A percentile compares a stretch with the other conserved stretches of the same genome.
These are phyloP conservation scores for Antarctomyces pellizariae DNA, from an alignment of 495 filamentous ascomycete genomes.

Conservation along the genomic window DNA sequence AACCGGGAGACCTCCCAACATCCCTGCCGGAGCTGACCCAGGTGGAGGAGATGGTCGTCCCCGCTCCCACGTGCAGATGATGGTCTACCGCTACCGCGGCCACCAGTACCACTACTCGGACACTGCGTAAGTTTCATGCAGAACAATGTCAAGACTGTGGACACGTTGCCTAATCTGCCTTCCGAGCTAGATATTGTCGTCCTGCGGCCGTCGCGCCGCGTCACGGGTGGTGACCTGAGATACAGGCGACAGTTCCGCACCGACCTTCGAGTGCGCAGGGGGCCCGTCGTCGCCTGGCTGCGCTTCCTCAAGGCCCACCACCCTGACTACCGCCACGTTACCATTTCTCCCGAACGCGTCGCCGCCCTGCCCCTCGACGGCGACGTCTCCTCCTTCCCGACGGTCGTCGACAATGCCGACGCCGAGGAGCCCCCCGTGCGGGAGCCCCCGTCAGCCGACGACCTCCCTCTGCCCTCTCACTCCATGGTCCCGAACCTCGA, in stretches of 20 bases:
- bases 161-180: too few species aligned
- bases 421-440: background rate
- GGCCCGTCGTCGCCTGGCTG: too few species aligned
- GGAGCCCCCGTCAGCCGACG: too few species aligned
- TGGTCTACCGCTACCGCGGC: too few species aligned
- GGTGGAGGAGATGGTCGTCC: too few species aligned
- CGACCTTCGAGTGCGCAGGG: slow-evolving; percentile 2
- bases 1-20: too few species aligned
- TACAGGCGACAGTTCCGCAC: slow-evolving; percentile 3
- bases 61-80: too few species aligned
- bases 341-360: slow-evolving; percentile 1
- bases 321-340: slow-evolving; percentile 2
- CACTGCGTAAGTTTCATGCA: slow-evolving; percentile 2
- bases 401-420: slow-evolving; percentile 1
- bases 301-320: slow-evolving; percentile 2
- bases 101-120: slow-evolving; percentile 1
- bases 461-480: background rate
- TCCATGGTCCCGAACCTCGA: slow-evolving; percentile 1
- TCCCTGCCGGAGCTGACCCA: too few species aligned
- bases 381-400: slow-evolving; percentile 1
- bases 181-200: too few species aligned
- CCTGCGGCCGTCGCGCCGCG: background rate
- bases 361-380: background rate
- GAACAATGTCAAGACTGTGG: too few species aligned
- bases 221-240: background rate